phyloP scores from a whole-genome alignment of 2,329 filamentous ascomycete genomes.

The Fusarium concolor region DNA sequence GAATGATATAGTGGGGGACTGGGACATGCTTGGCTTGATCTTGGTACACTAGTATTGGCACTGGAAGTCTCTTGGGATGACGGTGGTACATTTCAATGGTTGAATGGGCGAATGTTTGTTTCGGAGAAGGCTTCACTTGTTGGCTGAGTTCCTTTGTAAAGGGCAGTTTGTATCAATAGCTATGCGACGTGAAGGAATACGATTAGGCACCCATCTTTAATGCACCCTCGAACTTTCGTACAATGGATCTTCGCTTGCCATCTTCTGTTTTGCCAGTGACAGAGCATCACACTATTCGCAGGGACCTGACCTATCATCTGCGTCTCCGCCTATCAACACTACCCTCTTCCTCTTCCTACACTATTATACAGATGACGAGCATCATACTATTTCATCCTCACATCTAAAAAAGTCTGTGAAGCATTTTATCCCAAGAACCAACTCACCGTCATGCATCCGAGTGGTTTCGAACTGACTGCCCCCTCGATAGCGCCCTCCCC shows the following conservation, averaged over 20 bases:
- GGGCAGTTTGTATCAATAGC: background rate
- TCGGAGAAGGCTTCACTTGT: background rate
- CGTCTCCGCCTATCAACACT: no score
- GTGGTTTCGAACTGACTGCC: background rate
- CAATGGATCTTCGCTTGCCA: no score
- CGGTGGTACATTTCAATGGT: background rate
- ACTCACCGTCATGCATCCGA: rapidly evolving
- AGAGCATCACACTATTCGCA: no score
- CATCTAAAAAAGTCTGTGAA: rapidly evolving
- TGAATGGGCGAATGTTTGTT: background rate
- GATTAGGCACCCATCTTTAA: background rate
- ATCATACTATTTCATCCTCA: rapidly evolving
- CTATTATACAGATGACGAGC: background rate
- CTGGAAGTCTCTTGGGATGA: background rate
- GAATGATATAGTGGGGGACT: background rate
- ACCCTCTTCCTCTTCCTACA: no score
- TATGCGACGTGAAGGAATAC: background rate
- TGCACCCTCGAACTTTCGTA: no score
- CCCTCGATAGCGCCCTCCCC: rapidly evolving
- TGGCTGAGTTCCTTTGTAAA: background rate
- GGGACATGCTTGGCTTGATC: background rate
- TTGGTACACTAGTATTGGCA: background rate
- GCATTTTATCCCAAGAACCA: rapidly evolving
- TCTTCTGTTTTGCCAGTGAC: rapidly evolving
- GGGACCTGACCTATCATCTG: no score